phyloP scores from a whole-genome alignment of 2,329 filamentous ascomycete species.

The Nigrograna mackinnonii region DNA sequence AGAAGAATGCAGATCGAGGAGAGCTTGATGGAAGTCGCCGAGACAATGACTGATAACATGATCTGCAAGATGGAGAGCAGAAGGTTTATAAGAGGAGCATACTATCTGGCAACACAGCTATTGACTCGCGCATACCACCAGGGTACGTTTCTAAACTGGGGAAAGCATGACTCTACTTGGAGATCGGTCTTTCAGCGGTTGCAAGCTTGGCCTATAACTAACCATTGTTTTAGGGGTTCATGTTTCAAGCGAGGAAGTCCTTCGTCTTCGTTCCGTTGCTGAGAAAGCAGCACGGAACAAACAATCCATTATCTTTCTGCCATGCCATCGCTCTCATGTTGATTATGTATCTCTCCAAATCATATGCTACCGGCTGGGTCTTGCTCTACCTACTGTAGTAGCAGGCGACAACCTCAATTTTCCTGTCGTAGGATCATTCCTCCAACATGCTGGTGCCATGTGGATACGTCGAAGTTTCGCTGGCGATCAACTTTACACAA shows the following conservation, averaged over 20 bases:
- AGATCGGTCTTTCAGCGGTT: neutral
- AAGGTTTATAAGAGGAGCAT: slow-evolving; percentile 86
- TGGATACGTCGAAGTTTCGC: slow-evolving; percentile 93
- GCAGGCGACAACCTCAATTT: slow-evolving; percentile 97
- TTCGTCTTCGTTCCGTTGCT: slow-evolving; percentile 80
- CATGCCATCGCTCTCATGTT: slow-evolving; percentile 92
- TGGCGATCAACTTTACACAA: slow-evolving; percentile 86
- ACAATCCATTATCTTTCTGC: slow-evolving; percentile 94
- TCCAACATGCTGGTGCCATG: slow-evolving; percentile 96
- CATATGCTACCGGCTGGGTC: slow-evolving; percentile 90
- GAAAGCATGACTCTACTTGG: neutral
- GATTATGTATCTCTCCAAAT: slow-evolving; percentile 95
- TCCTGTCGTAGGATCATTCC: slow-evolving; percentile 82
- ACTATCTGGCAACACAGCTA: slow-evolving; percentile 86
- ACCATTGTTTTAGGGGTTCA: slow-evolving; percentile 74
- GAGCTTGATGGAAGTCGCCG: slow-evolving; percentile 77
- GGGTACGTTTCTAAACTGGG: slow-evolving; percentile 51
- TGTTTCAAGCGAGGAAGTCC: slow-evolving; percentile 90
- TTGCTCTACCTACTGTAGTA: slow-evolving; percentile 88
- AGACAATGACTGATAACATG: slow-evolving; percentile 90
- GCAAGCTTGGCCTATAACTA: too few species aligned
- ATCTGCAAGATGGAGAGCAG: slow-evolving; percentile 99
- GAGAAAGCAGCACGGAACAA: slow-evolving; percentile 82
- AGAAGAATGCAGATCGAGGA: slow-evolving; percentile 73
- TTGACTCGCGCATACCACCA: slow-evolving; percentile 94